Conservation (phyloP, 352 stramenopile genomes). For the Globisporangium spiculum region DNA sequence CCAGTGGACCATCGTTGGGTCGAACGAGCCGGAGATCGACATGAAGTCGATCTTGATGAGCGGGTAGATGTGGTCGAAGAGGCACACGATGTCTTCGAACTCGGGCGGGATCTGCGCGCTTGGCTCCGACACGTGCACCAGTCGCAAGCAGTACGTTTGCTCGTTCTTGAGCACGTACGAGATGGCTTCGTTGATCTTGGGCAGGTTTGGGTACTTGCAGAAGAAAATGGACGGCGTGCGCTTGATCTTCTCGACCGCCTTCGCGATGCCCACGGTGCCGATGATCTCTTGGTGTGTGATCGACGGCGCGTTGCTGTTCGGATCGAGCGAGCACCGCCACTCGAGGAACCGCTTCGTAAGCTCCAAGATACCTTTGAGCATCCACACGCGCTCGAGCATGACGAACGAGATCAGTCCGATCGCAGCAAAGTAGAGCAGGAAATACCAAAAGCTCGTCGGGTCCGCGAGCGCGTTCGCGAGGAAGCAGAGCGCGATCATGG, state of each 20-base stretch:
- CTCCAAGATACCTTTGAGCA: constrained; percentile 50
- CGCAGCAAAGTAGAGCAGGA: constrained; percentile 55
- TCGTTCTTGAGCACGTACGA: constrained; percentile 88
- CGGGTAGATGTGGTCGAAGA: constrained; percentile 87
- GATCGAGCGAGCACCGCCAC: constrained; percentile 7
- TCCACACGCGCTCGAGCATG: constrained; percentile 62
- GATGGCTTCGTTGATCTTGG: constrained; percentile 91
- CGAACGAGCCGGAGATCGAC: constrained; percentile 50
- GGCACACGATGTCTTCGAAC: constrained; percentile 37
- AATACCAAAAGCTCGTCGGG: constrained; percentile 39
- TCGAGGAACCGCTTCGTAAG: constrained; percentile 36
- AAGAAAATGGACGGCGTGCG: constrained; percentile 88
- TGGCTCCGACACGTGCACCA: constrained; percentile 69
- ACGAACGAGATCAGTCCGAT: constrained; percentile 48
- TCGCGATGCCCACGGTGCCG: constrained; percentile 59
- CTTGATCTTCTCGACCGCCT: constrained; percentile 76
- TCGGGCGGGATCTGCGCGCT: constrained; percentile 25
- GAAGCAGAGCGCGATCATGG: constrained; percentile 48
- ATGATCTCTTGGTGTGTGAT: constrained; percentile 26
- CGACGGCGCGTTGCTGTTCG: background rate
- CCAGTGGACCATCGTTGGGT: constrained; percentile 72
- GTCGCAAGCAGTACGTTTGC: constrained; percentile 84
- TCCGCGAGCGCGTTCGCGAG: constrained; percentile 54
- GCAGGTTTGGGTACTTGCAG: constrained; percentile 83
- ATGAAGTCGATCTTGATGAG: constrained; percentile 82